These are phyloP conservation scores for Lignosus rhinocerotis DNA, from an alignment of 1,284 basidiomycete genomes.

Conservation along the genomic window DNA sequence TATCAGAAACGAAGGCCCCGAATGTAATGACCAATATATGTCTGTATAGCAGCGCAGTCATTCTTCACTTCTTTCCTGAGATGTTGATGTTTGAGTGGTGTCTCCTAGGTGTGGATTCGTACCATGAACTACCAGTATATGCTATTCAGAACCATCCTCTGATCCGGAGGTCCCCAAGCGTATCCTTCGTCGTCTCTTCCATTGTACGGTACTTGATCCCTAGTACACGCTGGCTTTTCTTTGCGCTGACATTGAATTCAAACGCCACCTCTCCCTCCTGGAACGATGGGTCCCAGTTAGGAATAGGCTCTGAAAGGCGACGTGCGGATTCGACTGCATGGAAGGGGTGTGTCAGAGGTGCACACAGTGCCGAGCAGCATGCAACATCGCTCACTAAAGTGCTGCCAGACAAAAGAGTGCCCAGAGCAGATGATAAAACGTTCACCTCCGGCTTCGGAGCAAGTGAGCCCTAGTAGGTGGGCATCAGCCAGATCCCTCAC, in stretches of 20 bases:
- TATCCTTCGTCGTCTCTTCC: conserved; percentile 42
- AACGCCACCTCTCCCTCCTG: conserved; percentile 29
- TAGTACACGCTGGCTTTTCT: conserved; percentile 44
- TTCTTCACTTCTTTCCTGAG: too few species aligned
- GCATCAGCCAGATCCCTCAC: conserved; percentile 62
- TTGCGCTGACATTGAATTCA: conserved; percentile 25
- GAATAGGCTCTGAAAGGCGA: conserved; percentile 22
- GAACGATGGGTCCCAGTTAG: conserved; percentile 19
- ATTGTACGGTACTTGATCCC: conserved; percentile 46
- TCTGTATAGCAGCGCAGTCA: too few species aligned
- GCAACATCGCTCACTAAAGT: conserved; percentile 36
- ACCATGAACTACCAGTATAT: too few species aligned
- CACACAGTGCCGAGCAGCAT: conserved; percentile 12
- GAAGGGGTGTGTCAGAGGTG: conserved; percentile 38
- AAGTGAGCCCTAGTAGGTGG: conserved; percentile 50
- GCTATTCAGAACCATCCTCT: conserved; percentile 10
- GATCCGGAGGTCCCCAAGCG: conserved; percentile 37
- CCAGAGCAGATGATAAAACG: conserved; percentile 19
- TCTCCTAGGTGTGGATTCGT: too few species aligned
- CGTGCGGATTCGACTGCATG: conserved; percentile 19
- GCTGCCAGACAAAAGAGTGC: conserved; percentile 5
- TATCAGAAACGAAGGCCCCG: too few species aligned
- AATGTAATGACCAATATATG: too few species aligned
- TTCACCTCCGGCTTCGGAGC: conserved; percentile 19
- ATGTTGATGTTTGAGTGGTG: too few species aligned